A percentile compares a stretch with the other conserved stretches of the same genome.
Conservation (phyloP, 208 protist genomes). For the Angomonas ambiguus region DNA sequence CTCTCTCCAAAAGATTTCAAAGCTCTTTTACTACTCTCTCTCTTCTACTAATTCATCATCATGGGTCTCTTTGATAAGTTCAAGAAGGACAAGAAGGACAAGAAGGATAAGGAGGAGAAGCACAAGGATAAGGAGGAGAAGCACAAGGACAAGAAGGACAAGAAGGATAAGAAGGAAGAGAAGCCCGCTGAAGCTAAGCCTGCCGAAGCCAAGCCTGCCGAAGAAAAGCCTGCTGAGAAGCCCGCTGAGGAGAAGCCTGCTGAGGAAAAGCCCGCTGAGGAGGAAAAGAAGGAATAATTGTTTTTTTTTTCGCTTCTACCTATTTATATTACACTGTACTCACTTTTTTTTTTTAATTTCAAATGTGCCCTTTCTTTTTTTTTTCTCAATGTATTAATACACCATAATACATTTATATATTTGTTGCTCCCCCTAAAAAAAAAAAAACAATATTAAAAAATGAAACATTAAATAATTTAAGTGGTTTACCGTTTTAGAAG, state of each 20-base stretch:
- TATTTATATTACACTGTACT: background rate
- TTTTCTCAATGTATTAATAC: no score
- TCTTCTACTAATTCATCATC: background rate
- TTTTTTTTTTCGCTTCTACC: background rate
- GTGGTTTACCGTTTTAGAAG: no score
- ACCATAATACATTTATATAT: no score
- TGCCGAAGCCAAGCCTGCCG: slow-evolving; percentile 1
- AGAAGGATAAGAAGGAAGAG: background rate
- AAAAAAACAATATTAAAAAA: slow-evolving; percentile 7
- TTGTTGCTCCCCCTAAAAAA: no score
- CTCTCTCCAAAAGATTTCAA: background rate
- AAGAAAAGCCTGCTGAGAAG: slow-evolving; percentile 8
- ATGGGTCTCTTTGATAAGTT: slow-evolving; percentile 6
- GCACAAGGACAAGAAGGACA: background rate
- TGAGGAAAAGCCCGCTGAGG: background rate
- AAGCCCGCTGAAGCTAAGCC: slow-evolving; percentile 7
- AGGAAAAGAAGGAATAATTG: background rate
- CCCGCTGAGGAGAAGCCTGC: slow-evolving; percentile 1
- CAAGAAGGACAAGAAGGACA: slow-evolving; percentile 4
- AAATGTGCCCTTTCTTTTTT: no score
- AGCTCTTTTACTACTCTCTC: background rate
- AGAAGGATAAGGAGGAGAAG: slow-evolving; percentile 1
- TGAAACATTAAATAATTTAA: no score
- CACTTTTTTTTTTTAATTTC: no score
- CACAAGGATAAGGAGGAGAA: background rate